Conservation (phyloP, 306 rosid genomes). For the Delonix regia region DNA sequence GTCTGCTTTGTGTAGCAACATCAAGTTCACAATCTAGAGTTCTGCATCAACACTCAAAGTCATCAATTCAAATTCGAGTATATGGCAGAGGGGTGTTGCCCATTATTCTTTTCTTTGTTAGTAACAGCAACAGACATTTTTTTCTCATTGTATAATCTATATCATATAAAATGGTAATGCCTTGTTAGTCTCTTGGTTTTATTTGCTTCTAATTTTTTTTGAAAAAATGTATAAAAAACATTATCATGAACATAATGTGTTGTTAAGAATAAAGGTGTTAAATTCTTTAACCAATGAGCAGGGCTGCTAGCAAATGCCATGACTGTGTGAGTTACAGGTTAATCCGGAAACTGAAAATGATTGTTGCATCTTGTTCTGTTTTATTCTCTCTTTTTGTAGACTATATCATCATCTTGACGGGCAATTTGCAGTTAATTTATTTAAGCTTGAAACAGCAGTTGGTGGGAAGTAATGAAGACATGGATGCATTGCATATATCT, state of each 20-base stretch:
- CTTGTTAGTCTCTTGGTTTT: constrained; percentile 35
- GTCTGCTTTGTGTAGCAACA: constrained; percentile 57
- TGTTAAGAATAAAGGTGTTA: constrained; percentile 2
- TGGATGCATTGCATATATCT: not conserved
- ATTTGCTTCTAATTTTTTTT: constrained; percentile 18
- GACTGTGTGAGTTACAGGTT: constrained; percentile 11
- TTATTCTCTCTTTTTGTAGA: not conserved
- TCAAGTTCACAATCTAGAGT: constrained; percentile 56
- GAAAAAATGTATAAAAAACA: not conserved
- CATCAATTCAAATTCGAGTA: constrained; percentile 50
- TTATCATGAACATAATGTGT: not conserved
- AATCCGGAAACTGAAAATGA: not conserved
- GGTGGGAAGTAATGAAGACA: not conserved
- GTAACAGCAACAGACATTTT: constrained; percentile 38
- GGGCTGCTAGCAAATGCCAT: constrained; percentile 25
- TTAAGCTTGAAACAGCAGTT: constrained; percentile 18
- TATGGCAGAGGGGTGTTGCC: constrained; percentile 50
- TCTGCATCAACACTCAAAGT: constrained; percentile 53
- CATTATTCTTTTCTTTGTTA: constrained; percentile 42
- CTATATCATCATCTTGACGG: not conserved
- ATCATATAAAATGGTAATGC: constrained; percentile 37
- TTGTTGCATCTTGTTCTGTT: not conserved
- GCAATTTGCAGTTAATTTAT: constrained; percentile 22
- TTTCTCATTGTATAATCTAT: constrained; percentile 14
- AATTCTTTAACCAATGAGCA: not conserved